Evolutionary conservation across 108 stramenopile genomes (phyloP), one percentile per base, ranked within the genome.

Genomic region (Skeletonema menzelii): DNA sequence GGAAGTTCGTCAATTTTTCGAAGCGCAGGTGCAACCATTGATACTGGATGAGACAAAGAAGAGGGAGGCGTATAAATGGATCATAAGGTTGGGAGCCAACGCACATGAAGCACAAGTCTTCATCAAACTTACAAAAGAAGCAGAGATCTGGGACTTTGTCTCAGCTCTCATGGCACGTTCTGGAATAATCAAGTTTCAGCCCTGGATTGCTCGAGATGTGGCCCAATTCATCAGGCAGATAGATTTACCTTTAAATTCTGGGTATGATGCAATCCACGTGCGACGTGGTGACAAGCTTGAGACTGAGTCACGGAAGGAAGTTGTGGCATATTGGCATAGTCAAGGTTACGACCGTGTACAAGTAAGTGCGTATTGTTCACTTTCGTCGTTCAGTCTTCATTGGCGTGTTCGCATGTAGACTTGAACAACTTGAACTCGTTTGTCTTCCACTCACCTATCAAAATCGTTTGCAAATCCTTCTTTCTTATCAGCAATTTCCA

Each of bases 161-260:
- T 40, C 67, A 24, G 78, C 72, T 2, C 59, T 79, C 15, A 56
- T 79, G 66, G 46, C 78, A 15, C 59, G 78, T 3, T 79, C 78
- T 22, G 71, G 67, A 4, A 27, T 73, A 0, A 32, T 79, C 11
- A 59, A 55, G 1, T 73, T 79, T 44, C 78, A 79, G 57, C 78
- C 71, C 1, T 79, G 78, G 78, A 73, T 79, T 2, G 78, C 59
- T 4, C 30, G 78, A 19, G 78, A 79, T 58, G 72, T 79, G 20
- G 72, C 61, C 19, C 28, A 32, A 14, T 73, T 66, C 8, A 79
- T 79, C 30, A 27, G 49, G 10, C 49, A 63, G 12, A 38, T 22
- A 8, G 66, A 79, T 38, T 55, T 79, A 26, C 67, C 66, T 8
- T 24, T 73, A n/a, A 59, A 73, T 44, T 55, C 14, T 13, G 57